A percentile compares a stretch with the other conserved stretches of the same genome.
Conservation (phyloP, 768 basidiomycete genomes). For the Leccinum pellstonianum region DNA sequence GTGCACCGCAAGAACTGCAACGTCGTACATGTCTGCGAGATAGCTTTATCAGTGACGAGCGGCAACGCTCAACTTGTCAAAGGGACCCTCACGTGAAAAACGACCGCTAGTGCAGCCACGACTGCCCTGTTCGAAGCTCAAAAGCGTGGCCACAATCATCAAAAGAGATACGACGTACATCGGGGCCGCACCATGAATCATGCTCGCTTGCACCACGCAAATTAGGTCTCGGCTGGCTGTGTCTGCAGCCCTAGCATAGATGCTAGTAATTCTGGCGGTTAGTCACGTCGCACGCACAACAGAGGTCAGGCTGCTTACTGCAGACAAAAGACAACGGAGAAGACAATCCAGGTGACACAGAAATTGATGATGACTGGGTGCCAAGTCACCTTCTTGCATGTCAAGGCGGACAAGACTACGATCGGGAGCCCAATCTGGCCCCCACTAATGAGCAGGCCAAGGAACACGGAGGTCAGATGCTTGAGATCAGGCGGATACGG, state of each 20-base stretch:
- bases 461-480: slow-evolving; percentile 39
- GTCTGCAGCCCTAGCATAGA: slow-evolving; percentile 31
- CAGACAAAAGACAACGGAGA: slow-evolving; percentile 50
- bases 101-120: slow-evolving; percentile 41
- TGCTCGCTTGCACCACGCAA: slow-evolving; percentile 51
- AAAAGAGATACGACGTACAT: slow-evolving; percentile 40
- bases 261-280: slow-evolving; percentile 28
- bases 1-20: slow-evolving; percentile 26
- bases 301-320: slow-evolving; percentile 39
- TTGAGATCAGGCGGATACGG: slow-evolving; percentile 22
- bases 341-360: slow-evolving; percentile 55
- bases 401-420: slow-evolving; percentile 44
- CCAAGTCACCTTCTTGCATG: slow-evolving; percentile 42
- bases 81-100: slow-evolving; percentile 37
- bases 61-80: not conserved
- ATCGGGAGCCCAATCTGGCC: slow-evolving; percentile 53
- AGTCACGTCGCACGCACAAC: slow-evolving; percentile 4
- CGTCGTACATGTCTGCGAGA: slow-evolving; percentile 38
- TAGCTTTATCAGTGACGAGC: slow-evolving; percentile 4
- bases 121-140: slow-evolving; percentile 34
- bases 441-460: slow-evolving; percentile 49
- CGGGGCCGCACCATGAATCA: slow-evolving; percentile 52
- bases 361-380: slow-evolving; percentile 58
- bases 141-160: not conserved
- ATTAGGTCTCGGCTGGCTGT: slow-evolving; percentile 30